Base-by-base conservation (phyloP, 805 yeast species). In the Saccharomyces paradoxus region DNA sequence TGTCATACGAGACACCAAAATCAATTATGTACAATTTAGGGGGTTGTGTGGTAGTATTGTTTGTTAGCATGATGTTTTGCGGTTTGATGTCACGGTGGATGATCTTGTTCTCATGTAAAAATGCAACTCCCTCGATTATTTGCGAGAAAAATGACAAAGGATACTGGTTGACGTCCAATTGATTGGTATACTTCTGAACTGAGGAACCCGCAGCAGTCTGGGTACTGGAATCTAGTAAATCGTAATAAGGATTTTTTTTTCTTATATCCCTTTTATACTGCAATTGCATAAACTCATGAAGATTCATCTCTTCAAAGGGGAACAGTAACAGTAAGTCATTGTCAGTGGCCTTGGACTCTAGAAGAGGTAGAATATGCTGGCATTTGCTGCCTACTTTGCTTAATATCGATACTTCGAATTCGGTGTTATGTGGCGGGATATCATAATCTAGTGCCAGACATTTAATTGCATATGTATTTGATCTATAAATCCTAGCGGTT, bases 21-120 rank as follows among this genome's bases (percentile, higher is more conserved):
- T 89, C 95, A 14, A 82, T 80, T 1, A 85, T 58, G 7, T 70
- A 88, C 64, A 85, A 81, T 55, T 83, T 87, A 24, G 81, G 78
- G 0, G 82, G 6, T 1, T 24, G 29, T 10, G 41, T 44, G 1
- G 32, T n/a, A 1, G 31, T 44, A 0, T 10, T 21, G 17, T 48
- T 56, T 14, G 49, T 46, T 7, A 57, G 13, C 50, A 62, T 50
- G 57, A 91, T 84, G 70, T 91, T 91, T 63, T 89, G 96, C 9
- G 96, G 96, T 71, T 91, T 91, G 54, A 91, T 90, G 71, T 91
- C 97, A 64, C 97, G 77, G 67, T 91, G 97, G 77, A 91, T 89
- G 56, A 91, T 87, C 14, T 95, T 95, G 81, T 84, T 81, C 9
- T 88, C 81, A 70, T 90, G 97, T 17, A 89, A 80, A 67, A 78